Evolutionary conservation across 2,329 filamentous ascomycete species (phyloP).

Genomic region (Colletotrichum tabaci): DNA sequence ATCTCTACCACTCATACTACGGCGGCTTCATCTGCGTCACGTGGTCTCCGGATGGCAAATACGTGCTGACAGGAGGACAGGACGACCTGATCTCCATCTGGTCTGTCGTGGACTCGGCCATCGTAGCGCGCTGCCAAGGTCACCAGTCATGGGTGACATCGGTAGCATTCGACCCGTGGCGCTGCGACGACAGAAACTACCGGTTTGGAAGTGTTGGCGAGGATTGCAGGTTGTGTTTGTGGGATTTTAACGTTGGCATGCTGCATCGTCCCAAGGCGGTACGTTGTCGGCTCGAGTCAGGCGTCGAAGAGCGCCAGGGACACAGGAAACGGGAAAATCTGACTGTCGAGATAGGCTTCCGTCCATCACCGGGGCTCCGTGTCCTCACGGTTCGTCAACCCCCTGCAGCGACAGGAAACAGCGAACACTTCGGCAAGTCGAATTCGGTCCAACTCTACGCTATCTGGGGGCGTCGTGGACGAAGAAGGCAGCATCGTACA

Average conservation of each 20-base stretch:
- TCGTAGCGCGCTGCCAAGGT: conserved; percentile 93
- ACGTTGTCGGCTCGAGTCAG: conserved; percentile 54
- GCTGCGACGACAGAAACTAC: conserved; percentile 95
- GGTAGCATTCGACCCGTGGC: conserved; percentile 96
- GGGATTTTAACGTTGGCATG: conserved; percentile 99
- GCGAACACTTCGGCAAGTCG: conserved; percentile 72
- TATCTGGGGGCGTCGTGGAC: conserved; percentile 62
- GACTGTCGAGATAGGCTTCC: conserved; percentile 58
- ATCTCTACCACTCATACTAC: conserved; percentile 92
- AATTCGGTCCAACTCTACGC: conserved; percentile 79
- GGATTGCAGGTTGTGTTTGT: conserved; percentile 89
- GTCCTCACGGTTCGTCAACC: conserved; percentile 63
- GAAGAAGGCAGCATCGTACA: conserved; percentile 78
- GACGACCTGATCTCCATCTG: conserved; percentile 98
- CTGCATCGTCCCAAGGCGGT: conserved; percentile 90
- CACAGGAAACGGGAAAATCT: conserved; percentile 37
- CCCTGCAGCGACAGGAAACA: conserved; percentile 72
- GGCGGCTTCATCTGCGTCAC: conserved; percentile 93
- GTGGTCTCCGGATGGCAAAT: conserved; percentile 98
- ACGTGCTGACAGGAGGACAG: conserved; percentile 94
- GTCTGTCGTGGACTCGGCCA: conserved; percentile 85
- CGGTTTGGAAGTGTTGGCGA: conserved; percentile 96
- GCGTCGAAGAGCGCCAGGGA: not conserved
- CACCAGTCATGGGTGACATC: conserved; percentile 96
- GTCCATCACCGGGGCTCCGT: conserved; percentile 70